Evolutionary conservation across 345 rosid species (phyloP).

Genomic region (Hirschfeldia incana): DNA sequence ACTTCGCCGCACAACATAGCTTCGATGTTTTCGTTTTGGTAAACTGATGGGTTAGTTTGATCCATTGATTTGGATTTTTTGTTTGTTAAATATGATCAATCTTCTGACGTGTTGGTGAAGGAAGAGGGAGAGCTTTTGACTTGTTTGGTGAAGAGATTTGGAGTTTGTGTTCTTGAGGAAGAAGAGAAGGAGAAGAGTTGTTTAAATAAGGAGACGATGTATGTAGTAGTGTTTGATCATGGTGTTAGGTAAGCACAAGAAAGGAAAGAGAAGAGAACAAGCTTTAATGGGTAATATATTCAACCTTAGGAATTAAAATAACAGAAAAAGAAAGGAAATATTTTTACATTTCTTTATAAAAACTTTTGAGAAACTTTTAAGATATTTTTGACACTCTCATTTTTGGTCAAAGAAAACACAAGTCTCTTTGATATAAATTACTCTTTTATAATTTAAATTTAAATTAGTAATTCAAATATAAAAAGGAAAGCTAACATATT

Average conservation of each 20-base stretch:
- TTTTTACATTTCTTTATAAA: too few relatives aligned
- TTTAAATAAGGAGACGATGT: constrained; percentile 24
- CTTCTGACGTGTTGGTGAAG: constrained; percentile 4
- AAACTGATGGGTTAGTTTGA: constrained; percentile 7
- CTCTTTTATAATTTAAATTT: too few relatives aligned
- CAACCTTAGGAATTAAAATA: too few relatives aligned
- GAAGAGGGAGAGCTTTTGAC: constrained; percentile 3
- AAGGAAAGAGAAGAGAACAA: background rate
- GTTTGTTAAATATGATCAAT: background rate
- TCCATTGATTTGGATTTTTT: constrained; percentile 17
- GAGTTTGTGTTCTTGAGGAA: constrained; percentile 13
- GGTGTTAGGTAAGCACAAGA: background rate
- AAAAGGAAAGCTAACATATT: background rate
- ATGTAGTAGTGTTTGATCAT: constrained; percentile 7
- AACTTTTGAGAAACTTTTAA: background rate
- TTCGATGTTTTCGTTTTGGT: constrained; percentile 8
- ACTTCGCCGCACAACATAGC: constrained; percentile 27
- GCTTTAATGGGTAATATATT: background rate
- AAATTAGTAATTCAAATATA: background rate
- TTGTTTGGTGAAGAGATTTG: background rate
- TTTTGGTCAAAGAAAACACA: background rate
- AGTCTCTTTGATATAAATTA: background rate
- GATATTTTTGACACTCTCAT: background rate
- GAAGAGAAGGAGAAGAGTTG: constrained; percentile 9
- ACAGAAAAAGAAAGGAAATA: too few relatives aligned